Base-by-base conservation (phyloP, 1,284 basidiomycete species). In the Stygiomarasmius scandens region DNA sequence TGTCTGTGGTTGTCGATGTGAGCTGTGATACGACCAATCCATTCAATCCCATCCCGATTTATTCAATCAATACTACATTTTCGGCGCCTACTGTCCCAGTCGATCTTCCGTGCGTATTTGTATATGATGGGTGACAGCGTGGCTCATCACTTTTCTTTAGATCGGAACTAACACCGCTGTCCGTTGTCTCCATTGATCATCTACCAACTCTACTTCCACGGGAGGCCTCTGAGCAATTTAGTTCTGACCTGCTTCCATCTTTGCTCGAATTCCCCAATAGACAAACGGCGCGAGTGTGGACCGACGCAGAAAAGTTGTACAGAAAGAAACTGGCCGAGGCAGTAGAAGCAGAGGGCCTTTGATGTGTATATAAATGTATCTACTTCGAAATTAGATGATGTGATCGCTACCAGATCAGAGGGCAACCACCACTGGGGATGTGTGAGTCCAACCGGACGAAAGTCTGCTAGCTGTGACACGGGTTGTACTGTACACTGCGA, bases 1-100 rank as follows among this genome's bases (percentile, higher is more conserved):
- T 99, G 59, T 82, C 87, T 34, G 88, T 96, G 45, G 87, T 99
- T 51, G 96, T 99, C 41, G 97, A 99, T 71, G 97, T 99, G 64
- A 97, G 95, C 72, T 99, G 97, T 78, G 97, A 99, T 75, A 99
- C 97, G 24, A 99, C 96, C 56, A 99, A 99, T 77, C 96, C 96
- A 24, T 92, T 93, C 85, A 99, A 99, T 76, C 97, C 97, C 0
- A 90, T 99, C 66, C 97, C 97, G 16, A 90, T 99, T 63, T 99
- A 99, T 79, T 81, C 75, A 59, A 85, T 97, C 77, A 98, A 98
- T 78, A 99, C 97, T 19, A 96, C 95, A 2, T 99, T 99, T 74
- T 86, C 90, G 55, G 83, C 93, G 63, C 97, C 97, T 11, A 98
- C 96, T 1, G 94, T 98, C 45, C 82, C 89, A 61, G 95, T 97